These are phyloP conservation scores for Daedalea quercina DNA, from an alignment of 768 basidiomycete species.

Conservation along the genomic window DNA sequence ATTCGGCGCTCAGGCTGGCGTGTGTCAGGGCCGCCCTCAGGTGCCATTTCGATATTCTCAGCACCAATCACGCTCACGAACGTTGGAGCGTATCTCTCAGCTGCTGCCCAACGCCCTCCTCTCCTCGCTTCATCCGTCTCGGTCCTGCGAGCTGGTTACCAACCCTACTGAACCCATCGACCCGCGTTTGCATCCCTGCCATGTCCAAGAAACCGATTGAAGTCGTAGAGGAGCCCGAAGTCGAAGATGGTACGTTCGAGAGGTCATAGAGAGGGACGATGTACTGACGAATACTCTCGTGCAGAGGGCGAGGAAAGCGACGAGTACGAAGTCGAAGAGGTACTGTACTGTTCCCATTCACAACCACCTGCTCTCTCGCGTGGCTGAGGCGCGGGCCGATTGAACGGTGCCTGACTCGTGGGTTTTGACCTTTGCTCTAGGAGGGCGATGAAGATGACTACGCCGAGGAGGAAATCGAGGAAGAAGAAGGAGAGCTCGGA, in stretches of 20 bases:
- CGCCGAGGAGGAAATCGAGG: constrained; percentile 18
- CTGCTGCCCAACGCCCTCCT: background rate
- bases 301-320: constrained; percentile 23
- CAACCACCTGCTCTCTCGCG: background rate
- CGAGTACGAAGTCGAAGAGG: constrained; percentile 23
- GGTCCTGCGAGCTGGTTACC: no score
- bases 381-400: background rate
- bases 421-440: background rate
- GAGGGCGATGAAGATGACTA: constrained; percentile 21
- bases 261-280: background rate
- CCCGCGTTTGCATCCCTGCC: background rate
- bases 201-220: constrained; percentile 10
- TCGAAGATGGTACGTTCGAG: constrained; percentile 10
- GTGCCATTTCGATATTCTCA: background rate
- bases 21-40: background rate
- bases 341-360: background rate
- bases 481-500: constrained; percentile 15
- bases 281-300: background rate
- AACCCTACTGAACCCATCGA: background rate
- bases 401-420: background rate
- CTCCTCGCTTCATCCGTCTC: background rate
- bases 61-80: constrained; percentile 12
- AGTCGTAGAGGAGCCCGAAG: constrained; percentile 8
- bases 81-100: constrained; percentile 8
- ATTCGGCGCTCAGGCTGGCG: background rate